Evolutionary conservation across 306 rosid genomes (phyloP).

Genomic region (Macrotyloma uniflorum): DNA sequence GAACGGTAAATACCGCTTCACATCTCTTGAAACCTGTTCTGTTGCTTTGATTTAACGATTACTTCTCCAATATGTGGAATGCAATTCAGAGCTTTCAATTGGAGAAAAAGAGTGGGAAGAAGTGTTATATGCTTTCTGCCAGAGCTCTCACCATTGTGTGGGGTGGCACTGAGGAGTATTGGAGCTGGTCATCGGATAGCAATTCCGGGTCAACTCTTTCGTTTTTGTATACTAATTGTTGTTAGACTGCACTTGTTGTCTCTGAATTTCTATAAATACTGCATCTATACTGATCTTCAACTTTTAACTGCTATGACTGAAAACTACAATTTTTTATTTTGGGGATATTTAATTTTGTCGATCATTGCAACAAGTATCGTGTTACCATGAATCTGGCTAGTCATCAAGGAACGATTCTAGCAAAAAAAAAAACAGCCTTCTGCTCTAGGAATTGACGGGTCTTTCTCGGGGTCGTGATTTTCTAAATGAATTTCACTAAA

Average conservation of each 20-base stretch:
- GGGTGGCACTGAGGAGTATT: slow-evolving; percentile 36
- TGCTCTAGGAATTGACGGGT: too few species aligned
- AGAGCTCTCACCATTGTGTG: slow-evolving; percentile 43
- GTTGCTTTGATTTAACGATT: background rate
- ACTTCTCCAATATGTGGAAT: background rate
- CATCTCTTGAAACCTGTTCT: background rate
- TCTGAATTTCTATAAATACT: background rate
- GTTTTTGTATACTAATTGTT: background rate
- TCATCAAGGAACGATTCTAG: too few species aligned
- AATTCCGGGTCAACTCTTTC: slow-evolving; percentile 47
- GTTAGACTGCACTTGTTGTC: background rate
- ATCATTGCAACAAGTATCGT: too few species aligned
- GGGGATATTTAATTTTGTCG: background rate
- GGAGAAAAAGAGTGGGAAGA: slow-evolving; percentile 52
- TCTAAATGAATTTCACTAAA: too few species aligned
- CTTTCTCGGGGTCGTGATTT: too few species aligned
- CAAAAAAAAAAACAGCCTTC: too few species aligned
- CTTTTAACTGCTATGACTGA: background rate
- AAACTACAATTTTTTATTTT: too few species aligned
- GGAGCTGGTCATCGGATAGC: slow-evolving; percentile 47
- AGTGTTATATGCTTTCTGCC: slow-evolving; percentile 51
- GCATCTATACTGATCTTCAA: too few species aligned
- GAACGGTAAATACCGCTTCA: background rate
- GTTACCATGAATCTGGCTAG: too few species aligned
- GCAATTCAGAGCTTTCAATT: slow-evolving; percentile 49